phyloP scores from a whole-genome alignment of 2,329 filamentous ascomycete species.

The Chaetomiaceae sp. region DNA sequence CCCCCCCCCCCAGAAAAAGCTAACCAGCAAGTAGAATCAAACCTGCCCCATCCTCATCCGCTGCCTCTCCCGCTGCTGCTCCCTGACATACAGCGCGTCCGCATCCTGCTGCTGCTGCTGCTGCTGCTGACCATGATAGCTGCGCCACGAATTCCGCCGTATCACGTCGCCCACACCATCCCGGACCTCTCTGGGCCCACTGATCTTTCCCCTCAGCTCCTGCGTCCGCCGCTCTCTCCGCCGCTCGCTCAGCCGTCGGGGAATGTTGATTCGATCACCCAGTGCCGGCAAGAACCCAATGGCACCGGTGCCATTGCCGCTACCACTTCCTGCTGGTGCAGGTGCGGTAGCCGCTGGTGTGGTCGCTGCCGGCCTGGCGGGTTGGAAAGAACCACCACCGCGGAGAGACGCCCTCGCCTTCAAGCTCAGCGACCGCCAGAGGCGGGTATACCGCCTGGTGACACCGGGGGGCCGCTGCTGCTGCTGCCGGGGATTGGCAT shows the following conservation, averaged over 20 bases:
- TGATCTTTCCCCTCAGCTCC: conserved; percentile 57
- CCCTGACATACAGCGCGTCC: conserved; percentile 10
- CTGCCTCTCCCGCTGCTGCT: conserved; percentile 9
- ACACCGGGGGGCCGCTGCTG: too few species aligned
- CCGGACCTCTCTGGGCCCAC: conserved; percentile 53
- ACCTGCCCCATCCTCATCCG: background rate
- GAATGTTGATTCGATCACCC: conserved; percentile 49
- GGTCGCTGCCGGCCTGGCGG: too few species aligned
- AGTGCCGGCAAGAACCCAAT: conserved; percentile 33
- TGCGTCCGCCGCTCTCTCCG: conserved; percentile 55
- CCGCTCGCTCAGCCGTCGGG: conserved; percentile 53
- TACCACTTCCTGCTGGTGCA: background rate
- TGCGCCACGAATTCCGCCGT: conserved; percentile 40
- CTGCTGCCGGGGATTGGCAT: too few species aligned
- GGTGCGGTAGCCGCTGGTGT: background rate
- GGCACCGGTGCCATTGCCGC: background rate
- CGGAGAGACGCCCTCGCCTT: background rate
- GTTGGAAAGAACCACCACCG: too few species aligned
- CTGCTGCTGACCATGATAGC: too few species aligned
- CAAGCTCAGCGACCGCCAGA: conserved; percentile 33
- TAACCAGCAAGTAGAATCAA: too few species aligned
- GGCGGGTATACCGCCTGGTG: conserved; percentile 15
- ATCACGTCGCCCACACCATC: conserved; percentile 57
- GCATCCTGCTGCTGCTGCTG: too few species aligned
- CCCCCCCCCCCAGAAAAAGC: too few species aligned